Conservation (phyloP, 2,329 filamentous ascomycete genomes). For the Claviceps humidiphila region DNA sequence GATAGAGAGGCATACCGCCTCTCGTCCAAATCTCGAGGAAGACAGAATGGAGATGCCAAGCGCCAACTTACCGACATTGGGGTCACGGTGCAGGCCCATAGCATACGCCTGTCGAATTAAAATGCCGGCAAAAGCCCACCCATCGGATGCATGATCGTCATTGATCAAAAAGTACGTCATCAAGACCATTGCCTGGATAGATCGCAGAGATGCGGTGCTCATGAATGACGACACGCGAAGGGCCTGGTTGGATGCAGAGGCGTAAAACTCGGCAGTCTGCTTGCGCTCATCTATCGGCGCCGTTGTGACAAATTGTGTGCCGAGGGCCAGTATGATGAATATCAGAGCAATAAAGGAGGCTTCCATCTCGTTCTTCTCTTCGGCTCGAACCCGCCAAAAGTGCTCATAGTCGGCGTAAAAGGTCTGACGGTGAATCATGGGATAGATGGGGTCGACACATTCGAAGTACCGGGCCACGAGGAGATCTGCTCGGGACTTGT, state of each 20-base stretch:
- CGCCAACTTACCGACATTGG: conserved; percentile 45
- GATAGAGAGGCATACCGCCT: background rate
- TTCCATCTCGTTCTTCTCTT: conserved; percentile 49
- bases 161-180: conserved; percentile 77
- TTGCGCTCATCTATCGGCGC: conserved; percentile 49
- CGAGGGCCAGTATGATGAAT: conserved; percentile 65
- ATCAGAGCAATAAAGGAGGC: conserved; percentile 58
- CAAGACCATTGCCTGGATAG: conserved; percentile 68
- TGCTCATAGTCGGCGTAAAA: conserved; percentile 69
- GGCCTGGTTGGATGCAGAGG: conserved; percentile 66
- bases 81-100: conserved; percentile 68
- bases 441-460: conserved; percentile 67
- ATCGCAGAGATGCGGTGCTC: conserved; percentile 58
- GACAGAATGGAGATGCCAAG: background rate
- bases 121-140: conserved; percentile 70
- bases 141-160: conserved; percentile 71
- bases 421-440: conserved; percentile 62
- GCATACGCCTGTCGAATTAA: conserved; percentile 67
- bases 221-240: conserved; percentile 64
- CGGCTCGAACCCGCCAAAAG: conserved; percentile 52
- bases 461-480: conserved; percentile 52
- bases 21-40: background rate
- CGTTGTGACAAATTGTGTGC: conserved; percentile 60
- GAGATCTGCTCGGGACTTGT: conserved; percentile 63
- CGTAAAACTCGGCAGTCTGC: conserved; percentile 70